phyloP scores from a whole-genome alignment of 2,329 filamentous ascomycete species.

The Monosporascus ibericus region DNA sequence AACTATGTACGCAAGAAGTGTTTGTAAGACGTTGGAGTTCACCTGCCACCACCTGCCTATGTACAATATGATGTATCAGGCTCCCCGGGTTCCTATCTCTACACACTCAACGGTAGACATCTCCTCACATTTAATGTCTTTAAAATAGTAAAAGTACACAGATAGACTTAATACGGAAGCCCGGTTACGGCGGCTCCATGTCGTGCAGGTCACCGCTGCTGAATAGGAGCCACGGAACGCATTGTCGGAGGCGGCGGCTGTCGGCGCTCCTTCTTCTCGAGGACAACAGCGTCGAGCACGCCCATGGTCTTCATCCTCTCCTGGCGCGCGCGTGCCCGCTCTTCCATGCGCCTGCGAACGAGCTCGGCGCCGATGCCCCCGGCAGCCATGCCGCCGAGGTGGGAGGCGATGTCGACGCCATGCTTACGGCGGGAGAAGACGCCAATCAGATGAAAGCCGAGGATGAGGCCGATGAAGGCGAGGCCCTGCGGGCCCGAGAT shows the following conservation, averaged over 20 bases:
- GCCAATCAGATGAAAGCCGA: constrained; percentile 44
- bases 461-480: constrained; percentile 44
- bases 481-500: constrained; percentile 48
- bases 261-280: constrained; percentile 6
- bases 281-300: constrained; percentile 10
- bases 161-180: too few species aligned
- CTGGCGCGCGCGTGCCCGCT: constrained; percentile 14
- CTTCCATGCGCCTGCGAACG: constrained; percentile 25
- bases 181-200: too few species aligned
- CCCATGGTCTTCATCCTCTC: constrained; percentile 19
- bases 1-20: too few species aligned
- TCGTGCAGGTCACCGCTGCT: neutral
- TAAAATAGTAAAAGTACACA: too few species aligned
- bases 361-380: constrained; percentile 37
- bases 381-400: constrained; percentile 44
- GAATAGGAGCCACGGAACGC: neutral
- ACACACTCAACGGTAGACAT: too few species aligned
- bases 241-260: constrained; percentile 1
- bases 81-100: too few species aligned
- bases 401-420: constrained; percentile 45
- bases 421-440: constrained; percentile 36
- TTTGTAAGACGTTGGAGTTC: too few species aligned
- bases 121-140: too few species aligned
- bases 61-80: too few species aligned
- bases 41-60: too few species aligned